phyloP scores from a whole-genome alignment of 805 yeast species.

The Barnettozyma vustinii region DNA sequence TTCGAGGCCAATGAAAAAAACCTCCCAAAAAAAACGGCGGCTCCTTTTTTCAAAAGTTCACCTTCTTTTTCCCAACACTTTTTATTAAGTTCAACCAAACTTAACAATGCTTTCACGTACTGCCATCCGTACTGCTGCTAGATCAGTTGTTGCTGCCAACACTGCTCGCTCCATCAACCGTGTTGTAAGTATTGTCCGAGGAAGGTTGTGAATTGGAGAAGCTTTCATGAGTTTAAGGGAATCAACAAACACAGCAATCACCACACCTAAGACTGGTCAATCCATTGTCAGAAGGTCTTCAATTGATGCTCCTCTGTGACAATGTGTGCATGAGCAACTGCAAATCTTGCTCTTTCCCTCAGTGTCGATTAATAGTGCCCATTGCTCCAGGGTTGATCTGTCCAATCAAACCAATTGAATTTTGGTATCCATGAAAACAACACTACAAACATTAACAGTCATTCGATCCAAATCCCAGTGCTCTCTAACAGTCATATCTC shows the following conservation, averaged over 20 bases:
- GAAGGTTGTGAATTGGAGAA: background rate
- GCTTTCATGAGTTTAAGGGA: background rate
- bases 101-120: conserved; percentile 76
- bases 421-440: background rate
- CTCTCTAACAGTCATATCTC: background rate
- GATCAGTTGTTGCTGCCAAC: conserved; percentile 63
- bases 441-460: background rate
- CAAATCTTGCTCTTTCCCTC: background rate
- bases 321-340: background rate
- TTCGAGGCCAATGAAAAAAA: conserved; percentile 21
- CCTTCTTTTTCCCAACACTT: conserved; percentile 15
- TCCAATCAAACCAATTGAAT: conserved; percentile 1
- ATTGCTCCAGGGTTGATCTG: background rate
- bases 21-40: conserved; percentile 10
- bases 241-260: background rate
- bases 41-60: conserved; percentile 18
- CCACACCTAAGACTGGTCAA: background rate
- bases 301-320: background rate
- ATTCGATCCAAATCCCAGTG: background rate
- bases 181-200: conserved; percentile 33
- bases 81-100: conserved; percentile 5
- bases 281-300: background rate
- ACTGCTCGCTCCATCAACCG: conserved; percentile 33
- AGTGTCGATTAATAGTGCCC: background rate
- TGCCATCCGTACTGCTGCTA: conserved; percentile 78